Evolutionary conservation across 2,329 filamentous ascomycete species (phyloP).

Genomic region (Alternaria dauci): DNA sequence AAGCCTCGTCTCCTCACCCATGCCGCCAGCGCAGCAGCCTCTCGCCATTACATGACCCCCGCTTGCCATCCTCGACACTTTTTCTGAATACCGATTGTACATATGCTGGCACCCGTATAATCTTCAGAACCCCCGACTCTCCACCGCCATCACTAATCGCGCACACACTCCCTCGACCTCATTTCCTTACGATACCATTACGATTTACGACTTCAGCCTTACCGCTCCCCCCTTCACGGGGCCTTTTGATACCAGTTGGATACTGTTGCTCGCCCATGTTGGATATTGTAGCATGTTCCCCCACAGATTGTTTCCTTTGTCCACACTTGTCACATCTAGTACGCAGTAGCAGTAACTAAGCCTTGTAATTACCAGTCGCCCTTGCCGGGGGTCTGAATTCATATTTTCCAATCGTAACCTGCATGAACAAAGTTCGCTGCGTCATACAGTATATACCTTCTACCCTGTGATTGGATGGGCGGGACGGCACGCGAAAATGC

Average conservation of each 20-base stretch:
- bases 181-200: constrained; percentile 13
- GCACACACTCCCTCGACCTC: neutral
- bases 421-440: too few relatives aligned
- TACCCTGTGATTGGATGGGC: neutral
- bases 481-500: neutral
- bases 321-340: constrained; percentile 1
- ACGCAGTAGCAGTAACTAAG: constrained; percentile 7
- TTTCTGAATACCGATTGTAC: constrained; percentile 10
- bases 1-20: constrained; percentile 6
- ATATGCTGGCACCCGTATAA: constrained; percentile 13
- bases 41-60: constrained; percentile 12
- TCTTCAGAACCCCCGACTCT: neutral
- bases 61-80: neutral
- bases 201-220: constrained; percentile 14
- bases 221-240: constrained; percentile 2
- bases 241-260: constrained; percentile 10
- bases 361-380: constrained; percentile 12
- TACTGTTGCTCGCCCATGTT: constrained; percentile 12
- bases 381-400: constrained; percentile 13
- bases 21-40: constrained; percentile 16
- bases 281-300: constrained; percentile 11
- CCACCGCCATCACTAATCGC: constrained; percentile 13
- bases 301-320: constrained; percentile 11
- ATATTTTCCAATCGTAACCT: neutral
- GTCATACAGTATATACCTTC: too few relatives aligned